A percentile compares a stretch with the other conserved stretches of the same genome.
These are phyloP conservation scores for Syzygium aromaticum DNA, from an alignment of 345 rosid species.

Conservation along the genomic window DNA sequence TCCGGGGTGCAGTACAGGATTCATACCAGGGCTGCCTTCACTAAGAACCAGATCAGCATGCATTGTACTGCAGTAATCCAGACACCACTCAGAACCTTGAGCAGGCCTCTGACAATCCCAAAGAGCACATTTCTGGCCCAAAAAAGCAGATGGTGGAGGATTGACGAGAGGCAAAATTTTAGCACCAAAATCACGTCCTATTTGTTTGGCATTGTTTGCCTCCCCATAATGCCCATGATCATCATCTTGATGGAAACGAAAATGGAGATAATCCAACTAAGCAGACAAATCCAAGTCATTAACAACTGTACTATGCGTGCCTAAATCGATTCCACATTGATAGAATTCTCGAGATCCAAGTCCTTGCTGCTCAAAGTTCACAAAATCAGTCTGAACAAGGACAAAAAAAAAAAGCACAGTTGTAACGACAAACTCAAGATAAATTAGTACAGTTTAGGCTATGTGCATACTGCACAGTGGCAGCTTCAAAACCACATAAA, in stretches of 20 bases:
- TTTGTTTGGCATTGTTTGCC: constrained; percentile 18
- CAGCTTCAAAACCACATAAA: not conserved
- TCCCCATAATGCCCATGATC: constrained; percentile 25
- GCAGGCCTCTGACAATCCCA: constrained; percentile 95
- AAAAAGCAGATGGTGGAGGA: constrained; percentile 68
- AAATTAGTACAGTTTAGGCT: not conserved
- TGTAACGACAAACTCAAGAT: not conserved
- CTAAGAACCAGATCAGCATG: constrained; percentile 52
- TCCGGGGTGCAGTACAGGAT: constrained; percentile 63
- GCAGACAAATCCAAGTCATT: constrained; percentile 29
- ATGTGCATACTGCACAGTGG: not conserved
- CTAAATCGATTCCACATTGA: constrained; percentile 21
- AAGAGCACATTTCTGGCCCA: constrained; percentile 84
- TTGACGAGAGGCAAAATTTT: constrained; percentile 27
- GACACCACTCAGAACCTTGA: constrained; percentile 43
- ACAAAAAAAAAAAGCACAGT: not conserved
- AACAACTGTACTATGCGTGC: constrained; percentile 18
- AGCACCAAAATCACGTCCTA: constrained; percentile 16
- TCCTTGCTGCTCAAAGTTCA: constrained; percentile 21
- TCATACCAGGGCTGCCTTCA: constrained; percentile 57
- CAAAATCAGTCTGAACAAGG: constrained; percentile 32
- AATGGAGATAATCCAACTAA: constrained; percentile 36
- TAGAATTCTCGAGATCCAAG: constrained; percentile 34
- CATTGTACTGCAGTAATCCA: constrained; percentile 65
- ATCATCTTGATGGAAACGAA: constrained; percentile 35